Conservation (phyloP, 257 asterid species). For the Lavandula angustifolia region DNA sequence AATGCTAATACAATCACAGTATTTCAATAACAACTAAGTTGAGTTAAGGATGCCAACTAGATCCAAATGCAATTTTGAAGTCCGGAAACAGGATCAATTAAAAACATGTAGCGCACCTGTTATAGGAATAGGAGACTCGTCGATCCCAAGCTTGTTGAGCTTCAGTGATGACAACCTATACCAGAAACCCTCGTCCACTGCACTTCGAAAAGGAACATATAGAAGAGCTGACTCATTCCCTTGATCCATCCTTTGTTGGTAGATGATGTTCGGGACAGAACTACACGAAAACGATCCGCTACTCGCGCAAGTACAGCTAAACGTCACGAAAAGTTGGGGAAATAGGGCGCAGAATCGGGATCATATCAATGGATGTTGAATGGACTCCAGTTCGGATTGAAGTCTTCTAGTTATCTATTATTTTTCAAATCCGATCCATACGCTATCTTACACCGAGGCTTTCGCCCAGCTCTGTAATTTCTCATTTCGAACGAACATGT, state of each 20-base stretch:
- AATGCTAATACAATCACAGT: neutral
- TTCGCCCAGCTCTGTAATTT: no score
- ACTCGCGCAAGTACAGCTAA: constrained; percentile 7
- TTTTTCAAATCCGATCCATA: neutral
- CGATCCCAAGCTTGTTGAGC: constrained; percentile 91
- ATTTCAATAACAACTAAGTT: neutral
- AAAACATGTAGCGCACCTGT: constrained; percentile 52
- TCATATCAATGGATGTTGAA: neutral
- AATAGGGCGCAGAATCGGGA: constrained; percentile 35
- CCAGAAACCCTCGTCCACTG: constrained; percentile 93
- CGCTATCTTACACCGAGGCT: no score
- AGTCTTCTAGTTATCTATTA: neutral
- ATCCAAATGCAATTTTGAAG: neutral
- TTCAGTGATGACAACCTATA: constrained; percentile 82
- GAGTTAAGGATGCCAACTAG: neutral
- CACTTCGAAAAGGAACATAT: constrained; percentile 77
- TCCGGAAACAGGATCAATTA: neutral
- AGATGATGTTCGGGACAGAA: neutral
- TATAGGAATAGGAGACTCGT: constrained; percentile 84
- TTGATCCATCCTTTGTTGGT: constrained; percentile 26
- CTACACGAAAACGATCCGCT: neutral
- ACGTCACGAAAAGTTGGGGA: neutral
- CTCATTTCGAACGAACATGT: no score
- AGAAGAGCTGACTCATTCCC: constrained; percentile 50
- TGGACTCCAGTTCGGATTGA: neutral